These are phyloP conservation scores for Eucalyptus fibrosa DNA, from an alignment of 345 rosid species.

Conservation along the genomic window DNA sequence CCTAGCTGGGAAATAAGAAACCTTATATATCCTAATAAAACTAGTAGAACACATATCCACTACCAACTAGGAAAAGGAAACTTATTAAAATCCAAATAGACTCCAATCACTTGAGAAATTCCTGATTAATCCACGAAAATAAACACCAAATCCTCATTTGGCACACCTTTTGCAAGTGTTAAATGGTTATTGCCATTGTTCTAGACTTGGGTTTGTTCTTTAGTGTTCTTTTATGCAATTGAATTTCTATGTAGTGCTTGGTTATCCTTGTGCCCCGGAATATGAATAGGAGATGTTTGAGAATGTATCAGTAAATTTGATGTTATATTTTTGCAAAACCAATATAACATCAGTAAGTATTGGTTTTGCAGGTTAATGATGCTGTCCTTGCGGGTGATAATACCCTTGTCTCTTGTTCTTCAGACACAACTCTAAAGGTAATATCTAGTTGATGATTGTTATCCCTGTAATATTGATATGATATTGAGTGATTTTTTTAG, in stretches of 20 bases:
- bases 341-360: neutral
- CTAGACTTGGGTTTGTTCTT: neutral
- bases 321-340: neutral
- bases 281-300: neutral
- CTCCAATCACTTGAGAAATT: neutral
- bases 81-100: neutral
- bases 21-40: neutral
- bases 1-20: neutral
- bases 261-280: neutral
- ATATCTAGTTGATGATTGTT: neutral
- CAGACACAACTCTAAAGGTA: slow-evolving; percentile 96
- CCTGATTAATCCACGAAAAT: neutral
- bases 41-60: neutral
- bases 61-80: neutral
- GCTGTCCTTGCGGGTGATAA: slow-evolving; percentile 66
- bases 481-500: neutral
- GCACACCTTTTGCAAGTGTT: neutral
- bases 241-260: neutral
- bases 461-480: neutral
- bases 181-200: neutral
- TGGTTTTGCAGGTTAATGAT: slow-evolving; percentile 76
- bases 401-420: slow-evolving; percentile 90
- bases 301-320: neutral
- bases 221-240: neutral
- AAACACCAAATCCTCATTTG: neutral